phyloP scores from a whole-genome alignment of 495 filamentous ascomycete species.

The Hypoxylon crocopeplum region DNA sequence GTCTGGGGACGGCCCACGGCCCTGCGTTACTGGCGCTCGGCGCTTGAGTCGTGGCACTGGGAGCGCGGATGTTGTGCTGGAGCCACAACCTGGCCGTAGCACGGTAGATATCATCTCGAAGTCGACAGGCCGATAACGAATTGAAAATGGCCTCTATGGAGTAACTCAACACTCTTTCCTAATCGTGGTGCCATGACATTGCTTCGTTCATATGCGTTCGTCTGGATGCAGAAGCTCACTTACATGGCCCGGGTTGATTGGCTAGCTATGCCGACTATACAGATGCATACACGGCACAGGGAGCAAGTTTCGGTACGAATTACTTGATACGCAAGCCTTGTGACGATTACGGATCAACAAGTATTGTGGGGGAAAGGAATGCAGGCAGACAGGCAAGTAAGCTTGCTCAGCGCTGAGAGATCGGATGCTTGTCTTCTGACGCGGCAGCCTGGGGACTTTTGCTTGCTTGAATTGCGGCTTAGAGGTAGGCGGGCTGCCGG shows the following conservation, averaged over 20 bases:
- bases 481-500: conserved; percentile 15
- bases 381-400: conserved; percentile 7
- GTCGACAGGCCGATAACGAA: conserved; percentile 25
- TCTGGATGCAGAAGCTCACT: conserved; percentile 22
- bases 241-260: conserved; percentile 35
- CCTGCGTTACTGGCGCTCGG: conserved; percentile 19
- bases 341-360: conserved; percentile 7
- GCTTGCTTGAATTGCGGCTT: conserved; percentile 19
- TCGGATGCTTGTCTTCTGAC: conserved; percentile 13
- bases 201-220: conserved; percentile 20
- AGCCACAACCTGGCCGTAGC: conserved; percentile 13
- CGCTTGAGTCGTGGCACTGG: conserved; percentile 29
- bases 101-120: conserved; percentile 10
- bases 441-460: neutral
- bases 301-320: neutral
- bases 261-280: conserved; percentile 13
- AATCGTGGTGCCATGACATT: conserved; percentile 26
- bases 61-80: conserved; percentile 27
- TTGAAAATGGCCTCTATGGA: conserved; percentile 3
- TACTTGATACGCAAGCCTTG: conserved; percentile 6
- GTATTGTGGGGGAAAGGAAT: conserved; percentile 7
- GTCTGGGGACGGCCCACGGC: conserved; percentile 31
- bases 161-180: conserved; percentile 11
- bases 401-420: neutral
- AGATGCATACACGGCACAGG: conserved; percentile 10